phyloP scores from a whole-genome alignment of 2,329 filamentous ascomycete species.

The Ophiocordyceps camponoti-leonardi region DNA sequence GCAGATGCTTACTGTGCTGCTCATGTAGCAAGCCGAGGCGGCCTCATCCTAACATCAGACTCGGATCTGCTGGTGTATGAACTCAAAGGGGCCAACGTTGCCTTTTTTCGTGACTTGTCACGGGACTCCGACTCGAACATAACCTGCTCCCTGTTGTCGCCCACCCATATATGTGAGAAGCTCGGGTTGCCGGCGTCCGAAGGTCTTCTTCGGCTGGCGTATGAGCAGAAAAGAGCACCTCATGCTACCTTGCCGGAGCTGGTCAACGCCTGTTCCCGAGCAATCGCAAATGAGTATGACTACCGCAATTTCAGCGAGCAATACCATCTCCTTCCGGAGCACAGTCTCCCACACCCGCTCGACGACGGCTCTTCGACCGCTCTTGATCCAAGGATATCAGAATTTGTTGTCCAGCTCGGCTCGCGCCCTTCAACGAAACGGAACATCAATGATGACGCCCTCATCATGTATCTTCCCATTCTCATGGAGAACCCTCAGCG shows the following conservation, averaged over 20 bases:
- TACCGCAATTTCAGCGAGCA: conserved; percentile 15
- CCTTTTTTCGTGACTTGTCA: conserved; percentile 51
- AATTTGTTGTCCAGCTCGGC: conserved; percentile 17
- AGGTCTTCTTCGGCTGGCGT: conserved; percentile 17
- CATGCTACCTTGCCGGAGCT: conserved; percentile 14
- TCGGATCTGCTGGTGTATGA: conserved; percentile 71
- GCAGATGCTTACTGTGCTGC: conserved; percentile 68
- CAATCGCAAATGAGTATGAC: conserved; percentile 5
- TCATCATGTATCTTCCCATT: conserved; percentile 46
- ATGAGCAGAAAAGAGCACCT: conserved; percentile 12
- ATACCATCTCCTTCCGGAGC: conserved; percentile 11
- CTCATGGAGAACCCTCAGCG: conserved; percentile 39
- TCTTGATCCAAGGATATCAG: conserved; percentile 22
- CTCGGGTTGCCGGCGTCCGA: conserved; percentile 19
- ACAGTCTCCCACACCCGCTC: not conserved
- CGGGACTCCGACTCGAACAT: conserved; percentile 9
- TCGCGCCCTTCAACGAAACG: not conserved
- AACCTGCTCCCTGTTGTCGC: conserved; percentile 13
- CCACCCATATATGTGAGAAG: conserved; percentile 19
- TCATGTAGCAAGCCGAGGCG: conserved; percentile 34
- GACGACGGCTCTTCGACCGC: not conserved
- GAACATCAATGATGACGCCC: conserved; percentile 4
- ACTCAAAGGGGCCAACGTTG: conserved; percentile 46
- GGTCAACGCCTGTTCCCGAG: conserved; percentile 9
- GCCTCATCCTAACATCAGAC: conserved; percentile 60